Conservation (phyloP, 441 rosid genomes). For the Mallotus japonicus region DNA sequence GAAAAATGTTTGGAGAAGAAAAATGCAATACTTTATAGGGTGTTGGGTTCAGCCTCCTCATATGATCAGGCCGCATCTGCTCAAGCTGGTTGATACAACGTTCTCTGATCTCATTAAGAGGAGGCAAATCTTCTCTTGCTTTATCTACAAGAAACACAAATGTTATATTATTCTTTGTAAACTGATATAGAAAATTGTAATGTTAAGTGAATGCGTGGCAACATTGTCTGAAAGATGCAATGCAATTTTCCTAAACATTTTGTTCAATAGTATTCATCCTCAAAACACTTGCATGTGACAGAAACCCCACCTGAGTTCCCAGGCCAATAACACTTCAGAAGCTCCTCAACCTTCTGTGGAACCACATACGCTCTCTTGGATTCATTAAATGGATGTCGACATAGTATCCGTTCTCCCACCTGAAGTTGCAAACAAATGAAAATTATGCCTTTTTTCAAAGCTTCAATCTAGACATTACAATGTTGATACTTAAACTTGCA, state of each 20-base stretch:
- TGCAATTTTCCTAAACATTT: neutral
- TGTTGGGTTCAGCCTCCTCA: slow-evolving; percentile 95
- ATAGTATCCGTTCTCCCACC: slow-evolving; percentile 80
- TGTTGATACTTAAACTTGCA: neutral
- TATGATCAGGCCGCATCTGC: slow-evolving; percentile 94
- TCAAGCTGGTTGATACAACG: slow-evolving; percentile 81
- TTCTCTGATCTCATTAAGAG: slow-evolving; percentile 60
- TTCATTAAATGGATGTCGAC: slow-evolving; percentile 94
- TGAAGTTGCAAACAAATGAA: slow-evolving; percentile 26
- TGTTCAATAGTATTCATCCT: neutral
- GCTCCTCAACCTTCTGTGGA: slow-evolving; percentile 82
- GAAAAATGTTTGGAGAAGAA: neutral
- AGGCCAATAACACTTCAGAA: slow-evolving; percentile 92
- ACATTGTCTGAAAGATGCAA: neutral
- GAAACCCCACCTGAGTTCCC: slow-evolving; percentile 65
- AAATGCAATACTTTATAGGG: slow-evolving; percentile 71
- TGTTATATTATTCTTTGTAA: neutral
- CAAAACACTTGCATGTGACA: neutral
- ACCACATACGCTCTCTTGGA: slow-evolving; percentile 96
- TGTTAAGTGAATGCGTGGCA: too few species aligned
- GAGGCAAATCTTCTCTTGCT: slow-evolving; percentile 59
- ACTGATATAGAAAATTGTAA: neutral
- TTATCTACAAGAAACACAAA: slow-evolving; percentile 38
- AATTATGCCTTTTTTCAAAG: slow-evolving; percentile 4
- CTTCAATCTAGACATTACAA: neutral